These are phyloP conservation scores for Claviceps maximensis DNA, from an alignment of 2,329 filamentous ascomycete species.

Conservation along the genomic window DNA sequence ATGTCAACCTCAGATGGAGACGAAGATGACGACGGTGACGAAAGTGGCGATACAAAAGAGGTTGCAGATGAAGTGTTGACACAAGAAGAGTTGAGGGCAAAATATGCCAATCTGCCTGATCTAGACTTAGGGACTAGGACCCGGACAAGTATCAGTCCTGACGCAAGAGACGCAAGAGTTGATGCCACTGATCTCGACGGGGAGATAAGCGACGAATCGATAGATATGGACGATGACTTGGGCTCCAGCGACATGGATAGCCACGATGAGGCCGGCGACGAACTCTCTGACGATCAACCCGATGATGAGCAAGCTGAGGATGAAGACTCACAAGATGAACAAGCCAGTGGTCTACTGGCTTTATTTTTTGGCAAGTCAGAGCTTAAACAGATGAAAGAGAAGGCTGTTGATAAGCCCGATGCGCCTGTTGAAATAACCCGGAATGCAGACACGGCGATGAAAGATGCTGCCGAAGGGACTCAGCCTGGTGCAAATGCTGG, in stretches of 20 bases:
- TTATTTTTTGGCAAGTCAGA: conserved; percentile 48
- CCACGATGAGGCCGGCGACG: conserved; percentile 25
- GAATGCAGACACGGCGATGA: conserved; percentile 12
- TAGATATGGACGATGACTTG: conserved; percentile 56
- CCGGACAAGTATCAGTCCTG: conserved; percentile 9
- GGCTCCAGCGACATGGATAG: conserved; percentile 40
- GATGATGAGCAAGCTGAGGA: conserved; percentile 33
- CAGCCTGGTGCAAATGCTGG: background rate
- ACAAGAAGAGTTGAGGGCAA: conserved; percentile 53
- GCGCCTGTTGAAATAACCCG: conserved; percentile 8
- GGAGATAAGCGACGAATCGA: conserved; percentile 50
- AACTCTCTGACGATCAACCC: conserved; percentile 21
- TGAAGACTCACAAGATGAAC: conserved; percentile 30
- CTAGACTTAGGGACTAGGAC: conserved; percentile 17
- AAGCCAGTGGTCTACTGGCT: conserved; percentile 34
- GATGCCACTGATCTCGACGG: conserved; percentile 19
- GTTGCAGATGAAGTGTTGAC: conserved; percentile 51
- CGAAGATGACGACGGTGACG: conserved; percentile 49
- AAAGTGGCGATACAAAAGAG: conserved; percentile 40
- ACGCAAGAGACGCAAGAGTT: conserved; percentile 11
- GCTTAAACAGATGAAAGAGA: conserved; percentile 35
- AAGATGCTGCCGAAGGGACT: background rate
- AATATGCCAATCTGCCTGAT: conserved; percentile 53
- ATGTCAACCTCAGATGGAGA: conserved; percentile 54
- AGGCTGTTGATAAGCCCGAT: conserved; percentile 14